Percentiles rank a stretch among this genome's conserved stretches.
Evolutionary conservation across 2,329 filamentous ascomycete species (phyloP).

Genomic region (Sporothrix pallida): DNA sequence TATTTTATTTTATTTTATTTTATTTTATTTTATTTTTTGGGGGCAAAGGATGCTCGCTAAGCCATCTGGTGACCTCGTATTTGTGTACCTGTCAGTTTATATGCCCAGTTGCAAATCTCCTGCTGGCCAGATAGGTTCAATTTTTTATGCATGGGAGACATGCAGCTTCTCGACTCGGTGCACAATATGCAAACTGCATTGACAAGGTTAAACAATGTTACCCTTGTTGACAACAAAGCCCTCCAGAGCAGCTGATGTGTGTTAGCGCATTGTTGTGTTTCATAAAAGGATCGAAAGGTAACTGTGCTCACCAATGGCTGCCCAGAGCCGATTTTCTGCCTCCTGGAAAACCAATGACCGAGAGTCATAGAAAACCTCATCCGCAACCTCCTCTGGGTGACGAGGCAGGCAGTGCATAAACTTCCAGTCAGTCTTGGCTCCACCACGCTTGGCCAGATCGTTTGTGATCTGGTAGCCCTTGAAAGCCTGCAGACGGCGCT

Average conservation of each 20-base stretch:
- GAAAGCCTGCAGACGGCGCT: slow-evolving; percentile 80
- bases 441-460: slow-evolving; percentile 80
- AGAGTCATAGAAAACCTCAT: slow-evolving; percentile 90
- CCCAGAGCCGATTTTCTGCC: slow-evolving; percentile 93
- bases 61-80: not conserved
- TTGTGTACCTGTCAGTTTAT: not conserved
- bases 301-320: slow-evolving; percentile 70
- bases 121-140: not conserved
- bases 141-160: not conserved
- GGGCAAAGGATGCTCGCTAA: too few relatives aligned
- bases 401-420: slow-evolving; percentile 98
- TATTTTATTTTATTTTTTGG: too few relatives aligned
- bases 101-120: too few relatives aligned
- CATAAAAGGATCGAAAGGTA: not conserved
- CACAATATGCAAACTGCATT: slow-evolving; percentile 1
- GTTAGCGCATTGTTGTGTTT: not conserved
- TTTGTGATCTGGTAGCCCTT: slow-evolving; percentile 89
- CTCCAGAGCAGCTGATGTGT: slow-evolving; percentile 70
- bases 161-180: not conserved
- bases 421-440: slow-evolving; percentile 87
- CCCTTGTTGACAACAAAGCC: slow-evolving; percentile 95
- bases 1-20: too few relatives aligned
- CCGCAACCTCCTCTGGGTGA: slow-evolving; percentile 88
- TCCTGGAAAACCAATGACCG: slow-evolving; percentile 90
- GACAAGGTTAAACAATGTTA: slow-evolving; percentile 59